Percentiles rank a stretch among this genome's conserved stretches.
Evolutionary conservation across 768 basidiomycete species (phyloP).

Genomic region (Lanmaoa pseudosensibilis): DNA sequence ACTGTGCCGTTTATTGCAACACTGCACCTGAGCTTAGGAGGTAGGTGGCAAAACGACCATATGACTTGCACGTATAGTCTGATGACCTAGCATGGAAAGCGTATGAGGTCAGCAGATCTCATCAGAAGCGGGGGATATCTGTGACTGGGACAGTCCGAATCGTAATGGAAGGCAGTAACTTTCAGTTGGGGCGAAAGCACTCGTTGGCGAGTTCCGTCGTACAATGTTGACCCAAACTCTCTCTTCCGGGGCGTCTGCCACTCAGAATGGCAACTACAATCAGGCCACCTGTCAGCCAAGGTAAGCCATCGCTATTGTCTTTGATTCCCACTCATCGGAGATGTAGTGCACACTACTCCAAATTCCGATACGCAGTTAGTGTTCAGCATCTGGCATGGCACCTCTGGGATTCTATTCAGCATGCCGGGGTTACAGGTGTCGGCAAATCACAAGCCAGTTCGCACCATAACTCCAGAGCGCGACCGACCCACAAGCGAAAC

Average conservation of each 20-base stretch:
- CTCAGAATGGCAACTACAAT: slow-evolving; percentile 14
- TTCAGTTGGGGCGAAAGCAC: slow-evolving; percentile 1
- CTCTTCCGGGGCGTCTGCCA: slow-evolving; percentile 2
- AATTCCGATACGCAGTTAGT: slow-evolving; percentile 9
- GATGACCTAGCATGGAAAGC: background rate
- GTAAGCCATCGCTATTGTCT: slow-evolving; percentile 21
- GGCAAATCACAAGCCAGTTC: background rate
- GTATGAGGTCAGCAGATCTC: background rate
- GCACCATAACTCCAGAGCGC: background rate
- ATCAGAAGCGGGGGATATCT: background rate
- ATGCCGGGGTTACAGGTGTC: slow-evolving; percentile 2
- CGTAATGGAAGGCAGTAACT: slow-evolving; percentile 1
- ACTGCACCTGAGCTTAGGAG: background rate
- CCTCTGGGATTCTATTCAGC: slow-evolving; percentile 8
- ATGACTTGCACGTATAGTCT: background rate
- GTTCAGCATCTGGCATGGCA: background rate
- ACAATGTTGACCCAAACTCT: slow-evolving; percentile 1
- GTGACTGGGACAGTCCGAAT: slow-evolving; percentile 1
- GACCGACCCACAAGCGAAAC: background rate
- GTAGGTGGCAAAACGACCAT: background rate
- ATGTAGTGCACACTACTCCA: background rate
- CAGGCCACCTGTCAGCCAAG: slow-evolving; percentile 16
- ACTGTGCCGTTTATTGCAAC: background rate
- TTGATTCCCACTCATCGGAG: slow-evolving; percentile 12
- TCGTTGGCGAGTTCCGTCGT: background rate